Base-by-base conservation (phyloP, 1,139 yeast species). In the Protomyces arabidopsidicola region DNA sequence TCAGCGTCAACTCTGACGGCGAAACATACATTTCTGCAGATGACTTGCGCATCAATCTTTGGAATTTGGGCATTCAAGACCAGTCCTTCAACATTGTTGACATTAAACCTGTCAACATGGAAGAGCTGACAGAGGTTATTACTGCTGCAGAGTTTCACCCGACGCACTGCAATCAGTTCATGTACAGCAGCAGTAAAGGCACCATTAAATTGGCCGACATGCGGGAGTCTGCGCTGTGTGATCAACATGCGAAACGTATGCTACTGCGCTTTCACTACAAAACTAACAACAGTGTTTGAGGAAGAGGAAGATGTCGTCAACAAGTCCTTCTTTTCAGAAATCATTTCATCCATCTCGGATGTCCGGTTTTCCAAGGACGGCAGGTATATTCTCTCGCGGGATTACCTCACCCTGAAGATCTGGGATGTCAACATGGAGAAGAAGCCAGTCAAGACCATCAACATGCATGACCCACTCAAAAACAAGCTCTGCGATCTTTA, bases 81-180 rank as follows among this genome's bases (percentile, higher is more conserved):
- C 97, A 93, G 77, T 85, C 95, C 71, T 95, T 95, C 77, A 95
- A 78, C 68, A 91, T 95, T 71, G 98, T 95, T 67, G 98, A 95
- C 76, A 95, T 95, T 72, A 91, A 95, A 76, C 99, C 99, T 5
- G 89, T 93, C 20, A 90, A 91, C 76, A 95, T 95, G 98, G 99
- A 95, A 78, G 99, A 95, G 76, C 82, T 95, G 72, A 93, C 98
- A 14, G 98, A 95, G 76, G 98, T 95, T 63, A 93, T 95, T 70
- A 95, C 99, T n/a, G 84, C 95, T 71, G 96, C 98, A 2, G 97
- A 91, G 75, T 93, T 95, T 78, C 98, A 95, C 75, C 98, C 99
- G 16, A 78, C 79, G 63, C 87, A 87, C 74, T 95, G 99, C 79
- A 93, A 93, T 75, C 79, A 88, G 72, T 93, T 95, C 75, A 90